Conservation (phyloP, 2,329 filamentous ascomycete species). For the Tolypocladium pustulatum region DNA sequence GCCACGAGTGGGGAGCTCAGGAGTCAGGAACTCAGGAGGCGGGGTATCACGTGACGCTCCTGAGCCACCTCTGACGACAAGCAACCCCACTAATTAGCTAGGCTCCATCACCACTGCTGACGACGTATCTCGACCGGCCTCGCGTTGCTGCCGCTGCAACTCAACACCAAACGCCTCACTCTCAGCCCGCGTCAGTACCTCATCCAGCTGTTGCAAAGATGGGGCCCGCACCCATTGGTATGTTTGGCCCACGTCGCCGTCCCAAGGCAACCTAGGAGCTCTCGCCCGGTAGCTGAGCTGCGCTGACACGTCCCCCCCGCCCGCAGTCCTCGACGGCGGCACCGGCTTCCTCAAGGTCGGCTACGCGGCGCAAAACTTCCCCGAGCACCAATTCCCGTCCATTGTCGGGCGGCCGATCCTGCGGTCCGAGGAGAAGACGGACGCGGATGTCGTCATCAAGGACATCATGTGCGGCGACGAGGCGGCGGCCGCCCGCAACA, state of each 20-base stretch:
- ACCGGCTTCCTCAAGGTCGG: slow-evolving; percentile 99
- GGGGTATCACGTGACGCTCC: slow-evolving; percentile 28
- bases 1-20: not conserved
- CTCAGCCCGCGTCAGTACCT: not conserved
- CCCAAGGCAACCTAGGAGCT: not conserved
- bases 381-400: slow-evolving; percentile 95
- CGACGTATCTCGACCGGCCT: slow-evolving; percentile 2
- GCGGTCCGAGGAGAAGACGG: slow-evolving; percentile 77
- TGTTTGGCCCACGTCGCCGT: slow-evolving; percentile 10
- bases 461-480: slow-evolving; percentile 99
- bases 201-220: slow-evolving; percentile 25
- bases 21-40: slow-evolving; percentile 5
- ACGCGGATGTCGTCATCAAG: slow-evolving; percentile 61
- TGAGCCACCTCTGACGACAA: slow-evolving; percentile 26
- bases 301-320: slow-evolving; percentile 11
- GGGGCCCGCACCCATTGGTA: slow-evolving; percentile 46
- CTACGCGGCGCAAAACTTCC: slow-evolving; percentile 98
- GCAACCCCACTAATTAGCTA: slow-evolving; percentile 24
- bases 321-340: slow-evolving; percentile 91
- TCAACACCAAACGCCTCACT: not conserved
- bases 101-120: not conserved
- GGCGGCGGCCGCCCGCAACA: slow-evolving; percentile 86
- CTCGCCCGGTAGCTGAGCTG: slow-evolving; percentile 1
- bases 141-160: not conserved
- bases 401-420: slow-evolving; percentile 97